Conservation (phyloP, 2,329 filamentous ascomycete species). For the Conoideocrella luteorostrata region DNA sequence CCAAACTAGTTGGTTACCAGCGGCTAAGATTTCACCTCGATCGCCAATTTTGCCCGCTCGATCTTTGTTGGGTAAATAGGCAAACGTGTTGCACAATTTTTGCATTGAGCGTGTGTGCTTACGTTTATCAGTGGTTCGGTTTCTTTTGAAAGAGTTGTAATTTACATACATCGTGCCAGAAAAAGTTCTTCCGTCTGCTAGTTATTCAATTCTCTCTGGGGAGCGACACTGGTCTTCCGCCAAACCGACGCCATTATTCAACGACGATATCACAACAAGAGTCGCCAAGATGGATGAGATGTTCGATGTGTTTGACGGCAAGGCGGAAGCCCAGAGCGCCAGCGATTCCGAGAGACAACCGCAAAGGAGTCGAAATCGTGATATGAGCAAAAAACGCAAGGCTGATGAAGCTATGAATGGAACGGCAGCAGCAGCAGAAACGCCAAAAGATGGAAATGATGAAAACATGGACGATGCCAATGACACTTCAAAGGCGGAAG, state of each 20-base stretch:
- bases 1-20: conserved; percentile 14
- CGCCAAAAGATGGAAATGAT: conserved; percentile 15
- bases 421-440: conserved; percentile 12
- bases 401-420: conserved; percentile 72
- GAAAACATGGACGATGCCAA: conserved; percentile 37
- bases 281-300: conserved; percentile 61
- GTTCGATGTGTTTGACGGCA: conserved; percentile 75
- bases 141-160: neutral
- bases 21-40: conserved; percentile 4
- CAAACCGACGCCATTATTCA: neutral
- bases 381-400: conserved; percentile 78
- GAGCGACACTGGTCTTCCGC: too few relatives aligned
- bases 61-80: conserved; percentile 1
- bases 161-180: neutral
- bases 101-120: conserved; percentile 14
- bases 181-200: neutral
- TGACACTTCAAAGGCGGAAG: conserved; percentile 30
- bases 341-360: conserved; percentile 38
- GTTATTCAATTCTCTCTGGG: too few relatives aligned
- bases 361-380: conserved; percentile 46
- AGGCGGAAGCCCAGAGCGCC: conserved; percentile 31
- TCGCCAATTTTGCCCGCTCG: conserved; percentile 7
- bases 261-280: neutral
- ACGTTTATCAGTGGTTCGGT: neutral
- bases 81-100: conserved; percentile 15